These are phyloP conservation scores for Arthrocladium fulminans DNA, from an alignment of 2,329 filamentous ascomycete species.

Conservation along the genomic window DNA sequence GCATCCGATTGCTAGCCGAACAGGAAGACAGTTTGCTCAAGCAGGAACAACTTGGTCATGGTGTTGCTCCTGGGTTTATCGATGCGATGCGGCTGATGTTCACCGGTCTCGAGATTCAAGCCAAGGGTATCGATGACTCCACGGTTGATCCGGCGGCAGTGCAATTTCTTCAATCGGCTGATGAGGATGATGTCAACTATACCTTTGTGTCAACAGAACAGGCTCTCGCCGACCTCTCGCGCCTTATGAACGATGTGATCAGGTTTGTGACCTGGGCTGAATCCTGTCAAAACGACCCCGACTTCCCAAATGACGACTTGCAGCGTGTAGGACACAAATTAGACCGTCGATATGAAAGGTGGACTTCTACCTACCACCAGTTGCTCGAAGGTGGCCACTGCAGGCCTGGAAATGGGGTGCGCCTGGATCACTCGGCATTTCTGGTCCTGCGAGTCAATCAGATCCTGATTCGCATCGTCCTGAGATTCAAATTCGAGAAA, in stretches of 20 bases:
- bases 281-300: not conserved
- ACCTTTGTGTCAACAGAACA: constrained; percentile 13
- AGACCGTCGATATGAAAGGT: not conserved
- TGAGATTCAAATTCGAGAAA: constrained; percentile 9
- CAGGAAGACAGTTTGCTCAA: not conserved
- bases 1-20: constrained; percentile 25
- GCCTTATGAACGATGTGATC: not conserved
- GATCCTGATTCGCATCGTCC: not conserved
- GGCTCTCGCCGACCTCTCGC: constrained; percentile 8
- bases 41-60: not conserved
- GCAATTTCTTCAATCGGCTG: constrained; percentile 2
- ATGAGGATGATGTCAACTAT: not conserved
- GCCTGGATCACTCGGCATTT: not conserved
- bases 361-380: not conserved
- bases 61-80: not conserved
- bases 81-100: constrained; percentile 13
- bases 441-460: not conserved
- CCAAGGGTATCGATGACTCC: constrained; percentile 12
- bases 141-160: constrained; percentile 6
- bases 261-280: not conserved
- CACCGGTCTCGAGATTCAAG: constrained; percentile 10
- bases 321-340: not conserved
- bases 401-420: not conserved
- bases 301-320: not conserved
- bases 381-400: not conserved